Evolutionary conservation across 768 basidiomycete species (phyloP), one percentile per base, ranked within the genome.

Genomic region (Tylopilus balloui): DNA sequence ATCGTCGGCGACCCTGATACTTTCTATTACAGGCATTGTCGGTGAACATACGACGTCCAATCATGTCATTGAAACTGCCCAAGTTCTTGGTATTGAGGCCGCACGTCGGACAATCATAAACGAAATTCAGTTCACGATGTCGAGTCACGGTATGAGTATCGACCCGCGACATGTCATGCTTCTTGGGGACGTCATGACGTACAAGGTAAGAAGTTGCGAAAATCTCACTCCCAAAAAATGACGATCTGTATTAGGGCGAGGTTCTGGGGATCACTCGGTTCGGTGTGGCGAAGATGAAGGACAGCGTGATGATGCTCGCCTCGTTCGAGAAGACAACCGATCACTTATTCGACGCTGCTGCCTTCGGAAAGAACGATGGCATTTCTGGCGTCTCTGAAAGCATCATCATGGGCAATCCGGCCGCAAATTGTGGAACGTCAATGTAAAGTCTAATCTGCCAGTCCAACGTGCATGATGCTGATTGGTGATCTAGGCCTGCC

Each of bases 251-350:
- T 1, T 64, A 94, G 90, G 96, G 96, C 36, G 95, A 98, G 66
- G 93, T 98, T 1, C 73, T 99, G 44, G 96, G 96, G 38, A 98
- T 99, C 67, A 99, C 96, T 7, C 88, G 96, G 25, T 98, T 98
- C 69, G 96, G 96, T 63, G 95, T 99, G 21, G 91, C 94, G 8
- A 97, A 97, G 73, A 98, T 98, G 92, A 98, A 98, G 69, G 96
- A 99, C 69, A 92, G 91, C 61, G 94, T 97, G 1, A 80, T 99
- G 60, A 99, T 98, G 96, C 75, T 98, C 60, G 96, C 96, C 10
- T 96, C 92, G 21, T 99, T 99, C 69, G 96, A 99, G 71, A 98
- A 98, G 74, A 98, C 96, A 14, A 99, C 96, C 13, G 96, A 99
- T 73, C 96, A 99, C 68, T 72, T 99, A 51, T 99, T 99, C 70